Percentiles rank a stretch among this genome's conserved stretches.
phyloP scores from a whole-genome alignment of 1,284 basidiomycete genomes.

The Ceratobasidium sp. region DNA sequence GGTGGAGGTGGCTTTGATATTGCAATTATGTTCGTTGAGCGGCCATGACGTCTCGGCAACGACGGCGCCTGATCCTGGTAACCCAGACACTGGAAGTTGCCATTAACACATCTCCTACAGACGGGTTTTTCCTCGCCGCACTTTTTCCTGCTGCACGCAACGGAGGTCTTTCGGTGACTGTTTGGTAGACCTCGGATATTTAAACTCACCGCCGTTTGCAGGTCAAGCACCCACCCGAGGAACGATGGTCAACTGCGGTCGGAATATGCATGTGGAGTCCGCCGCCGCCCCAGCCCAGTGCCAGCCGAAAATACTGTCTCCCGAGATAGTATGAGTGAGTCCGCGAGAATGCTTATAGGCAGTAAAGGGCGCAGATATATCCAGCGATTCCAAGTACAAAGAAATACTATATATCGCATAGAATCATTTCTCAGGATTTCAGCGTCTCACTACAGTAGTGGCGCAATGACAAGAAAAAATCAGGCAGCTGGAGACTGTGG shows the following conservation, averaged over 20 bases:
- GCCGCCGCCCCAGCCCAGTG: neutral
- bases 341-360: too few relatives aligned
- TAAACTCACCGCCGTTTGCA: conserved; percentile 6
- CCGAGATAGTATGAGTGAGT: too few relatives aligned
- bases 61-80: neutral
- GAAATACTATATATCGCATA: neutral
- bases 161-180: neutral
- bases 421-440: neutral
- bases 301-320: neutral
- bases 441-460: neutral
- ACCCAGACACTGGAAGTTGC: conserved; percentile 4
- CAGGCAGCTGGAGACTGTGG: neutral
- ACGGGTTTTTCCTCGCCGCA: conserved; percentile 9
- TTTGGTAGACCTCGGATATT: too few relatives aligned
- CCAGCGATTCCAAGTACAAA: neutral
- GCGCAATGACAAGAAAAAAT: neutral
- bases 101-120: conserved; percentile 3
- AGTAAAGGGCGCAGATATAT: neutral
- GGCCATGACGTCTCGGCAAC: neutral
- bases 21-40: neutral
- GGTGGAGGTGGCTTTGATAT: neutral
- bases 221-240: conserved; percentile 5
- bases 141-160: conserved; percentile 14
- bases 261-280: neutral
- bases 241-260: neutral